Base-by-base conservation (phyloP, 345 rosid genomes). In the Rhizophora mangle region DNA sequence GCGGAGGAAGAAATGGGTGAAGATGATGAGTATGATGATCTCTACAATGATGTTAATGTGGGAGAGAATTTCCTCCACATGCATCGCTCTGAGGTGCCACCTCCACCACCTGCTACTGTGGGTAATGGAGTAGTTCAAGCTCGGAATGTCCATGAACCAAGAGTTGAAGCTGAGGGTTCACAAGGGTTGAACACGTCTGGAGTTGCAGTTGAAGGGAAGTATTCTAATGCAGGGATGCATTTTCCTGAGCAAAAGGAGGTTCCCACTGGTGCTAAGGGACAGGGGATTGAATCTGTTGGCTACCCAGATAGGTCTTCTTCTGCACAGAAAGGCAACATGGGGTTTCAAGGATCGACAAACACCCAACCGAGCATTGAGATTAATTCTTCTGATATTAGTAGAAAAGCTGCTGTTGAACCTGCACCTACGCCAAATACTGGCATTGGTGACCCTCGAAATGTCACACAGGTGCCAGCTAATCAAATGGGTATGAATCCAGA, bases 1-100 rank as follows among this genome's bases (percentile, higher is more conserved):
- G 90, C 87, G 5, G 96, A 91, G 77, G 96, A 84, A 76, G 96
- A 88, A 66, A 57, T 87, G 53, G 81, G 89, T 75, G 94, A 77
- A 74, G 96, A 90, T 73, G 96, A 90, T 72, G 96, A 90, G 64
- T 91, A 84, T 59, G 96, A 88, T 76, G 96, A 91, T 81, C 89
- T 91, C 19, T 90, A 90, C 63, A 90, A 90, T 62, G 95, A 91
- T 82, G 95, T 90, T 46, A 90, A 90, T 75, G 94, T 90, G 20
- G 96, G 96, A 27, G 96, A 88, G 76, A 83, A 87, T 74, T 87
- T 88, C 70, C 73, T 80, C 69, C 90, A 84, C 72, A 83, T 84
- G 80, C 94, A 85, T 57, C 83, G 69, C 54, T 49, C 86, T 68
- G 88, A 85, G 74, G 51, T 76, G 51, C 84, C 91, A 31, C 60